A percentile compares a stretch with the other conserved stretches of the same genome.
These are phyloP conservation scores for Berberis thunbergii DNA, from an alignment of 164 flowering plant species.

Conservation along the genomic window DNA sequence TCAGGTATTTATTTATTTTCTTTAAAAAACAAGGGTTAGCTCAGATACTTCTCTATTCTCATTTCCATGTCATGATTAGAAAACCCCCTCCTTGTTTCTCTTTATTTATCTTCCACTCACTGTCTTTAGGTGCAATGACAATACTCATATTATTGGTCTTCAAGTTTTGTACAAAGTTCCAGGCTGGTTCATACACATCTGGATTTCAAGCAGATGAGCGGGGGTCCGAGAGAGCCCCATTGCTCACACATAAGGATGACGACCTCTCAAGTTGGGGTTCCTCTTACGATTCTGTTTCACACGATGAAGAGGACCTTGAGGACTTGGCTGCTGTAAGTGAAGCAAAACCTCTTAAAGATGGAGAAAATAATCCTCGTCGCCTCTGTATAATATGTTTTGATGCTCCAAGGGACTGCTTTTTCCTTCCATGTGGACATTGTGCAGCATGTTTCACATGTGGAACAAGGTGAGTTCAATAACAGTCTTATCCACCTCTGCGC, in stretches of 20 bases:
- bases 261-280: slow-evolving; percentile 66
- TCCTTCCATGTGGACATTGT: slow-evolving; percentile 90
- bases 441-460: slow-evolving; percentile 83
- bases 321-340: slow-evolving; percentile 26
- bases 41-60: not conserved
- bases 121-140: slow-evolving; percentile 50
- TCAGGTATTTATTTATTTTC: slow-evolving; percentile 13
- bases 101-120: not conserved
- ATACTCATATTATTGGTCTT: slow-evolving; percentile 33
- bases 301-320: slow-evolving; percentile 49
- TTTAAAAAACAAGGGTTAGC: too few species aligned
- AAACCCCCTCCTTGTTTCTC: not conserved
- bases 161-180: slow-evolving; percentile 35
- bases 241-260: slow-evolving; percentile 59
- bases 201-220: slow-evolving; percentile 16
- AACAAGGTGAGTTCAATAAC: slow-evolving; percentile 37
- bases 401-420: slow-evolving; percentile 85
- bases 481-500: not conserved
- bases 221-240: slow-evolving; percentile 43
- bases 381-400: slow-evolving; percentile 81
- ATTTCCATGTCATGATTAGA: not conserved
- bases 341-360: slow-evolving; percentile 32
- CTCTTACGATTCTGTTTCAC: slow-evolving; percentile 59
- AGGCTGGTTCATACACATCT: slow-evolving; percentile 15
- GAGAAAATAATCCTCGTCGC: slow-evolving; percentile 37